Evolutionary conservation across 225 moss, liverwort and hornwort genomes (phyloP).

Genomic region (Physcomitrellopsis africana): DNA sequence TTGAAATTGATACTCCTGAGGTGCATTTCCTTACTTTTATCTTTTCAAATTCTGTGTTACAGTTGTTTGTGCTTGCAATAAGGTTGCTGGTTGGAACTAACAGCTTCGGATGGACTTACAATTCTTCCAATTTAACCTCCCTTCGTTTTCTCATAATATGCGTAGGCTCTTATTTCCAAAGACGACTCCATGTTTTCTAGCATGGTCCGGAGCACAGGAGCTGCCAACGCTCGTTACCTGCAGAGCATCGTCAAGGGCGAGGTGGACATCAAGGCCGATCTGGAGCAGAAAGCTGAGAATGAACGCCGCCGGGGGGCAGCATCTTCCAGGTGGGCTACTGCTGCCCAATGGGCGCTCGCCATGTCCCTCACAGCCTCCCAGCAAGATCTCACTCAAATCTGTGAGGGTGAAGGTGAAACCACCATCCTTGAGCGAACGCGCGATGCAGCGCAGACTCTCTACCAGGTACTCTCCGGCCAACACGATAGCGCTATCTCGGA

Average conservation of each 20-base stretch:
- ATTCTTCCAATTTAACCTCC: not conserved
- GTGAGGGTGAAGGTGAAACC: constrained; percentile 27
- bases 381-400: constrained; percentile 60
- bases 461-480: constrained; percentile 73
- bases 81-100: too few relatives aligned
- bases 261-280: constrained; percentile 69
- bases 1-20: constrained; percentile 45
- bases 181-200: constrained; percentile 67
- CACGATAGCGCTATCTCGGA: constrained; percentile 62
- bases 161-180: constrained; percentile 50
- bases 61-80: too few relatives aligned
- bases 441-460: constrained; percentile 68
- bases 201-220: constrained; percentile 78
- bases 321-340: constrained; percentile 66
- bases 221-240: constrained; percentile 71
- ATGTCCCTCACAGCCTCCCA: constrained; percentile 75
- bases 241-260: constrained; percentile 78
- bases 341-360: constrained; percentile 77
- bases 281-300: constrained; percentile 48
- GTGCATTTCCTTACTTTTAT: constrained; percentile 11
- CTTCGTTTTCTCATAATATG: not conserved
- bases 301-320: constrained; percentile 55
- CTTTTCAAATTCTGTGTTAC: not conserved
- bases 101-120: too few relatives aligned
- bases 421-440: constrained; percentile 59